Evolutionary conservation across 2,329 filamentous ascomycete genomes (phyloP).

Genomic region (Ceratocystis harringtonii): DNA sequence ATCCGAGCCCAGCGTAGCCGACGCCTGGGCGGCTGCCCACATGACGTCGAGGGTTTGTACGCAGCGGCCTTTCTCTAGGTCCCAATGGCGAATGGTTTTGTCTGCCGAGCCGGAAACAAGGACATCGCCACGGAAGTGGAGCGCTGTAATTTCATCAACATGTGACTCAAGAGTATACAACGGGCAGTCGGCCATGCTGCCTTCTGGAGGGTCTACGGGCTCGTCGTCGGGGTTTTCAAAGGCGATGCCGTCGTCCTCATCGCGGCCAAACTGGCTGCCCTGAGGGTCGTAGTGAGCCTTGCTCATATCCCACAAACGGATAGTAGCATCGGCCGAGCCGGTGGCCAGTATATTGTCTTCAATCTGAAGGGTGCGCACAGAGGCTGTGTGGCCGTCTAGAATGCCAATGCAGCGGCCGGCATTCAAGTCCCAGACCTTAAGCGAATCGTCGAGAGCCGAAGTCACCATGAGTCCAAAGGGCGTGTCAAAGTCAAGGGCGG

Average conservation of each 20-base stretch:
- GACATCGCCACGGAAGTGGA: constrained; percentile 78
- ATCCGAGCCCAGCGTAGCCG: constrained; percentile 49
- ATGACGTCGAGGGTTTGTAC: constrained; percentile 95
- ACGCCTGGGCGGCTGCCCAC: constrained; percentile 90
- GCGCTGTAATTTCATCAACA: constrained; percentile 82
- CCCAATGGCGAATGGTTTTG: constrained; percentile 96
- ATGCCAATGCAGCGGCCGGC: constrained; percentile 81
- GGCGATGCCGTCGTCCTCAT: constrained; percentile 48
- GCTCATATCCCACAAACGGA: constrained; percentile 87
- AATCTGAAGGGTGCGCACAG: constrained; percentile 80
- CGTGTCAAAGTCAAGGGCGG: constrained; percentile 88
- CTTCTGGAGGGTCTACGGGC: constrained; percentile 53
- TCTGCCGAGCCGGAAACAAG: constrained; percentile 92
- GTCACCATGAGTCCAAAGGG: constrained; percentile 93
- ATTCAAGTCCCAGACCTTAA: constrained; percentile 93
- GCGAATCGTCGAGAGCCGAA: constrained; percentile 79
- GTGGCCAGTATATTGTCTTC: constrained; percentile 93
- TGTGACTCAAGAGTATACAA: constrained; percentile 82
- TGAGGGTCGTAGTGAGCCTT: constrained; percentile 70
- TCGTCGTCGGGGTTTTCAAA: constrained; percentile 58
- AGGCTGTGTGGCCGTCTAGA: constrained; percentile 87
- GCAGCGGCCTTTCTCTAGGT: constrained; percentile 90
- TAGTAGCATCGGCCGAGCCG: constrained; percentile 86
- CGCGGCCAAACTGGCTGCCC: constrained; percentile 44
- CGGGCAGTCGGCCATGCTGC: constrained; percentile 77